Percentiles rank a stretch among this genome's conserved stretches.
Conservation (phyloP, 345 rosid species). For the Microcos paniculata region DNA sequence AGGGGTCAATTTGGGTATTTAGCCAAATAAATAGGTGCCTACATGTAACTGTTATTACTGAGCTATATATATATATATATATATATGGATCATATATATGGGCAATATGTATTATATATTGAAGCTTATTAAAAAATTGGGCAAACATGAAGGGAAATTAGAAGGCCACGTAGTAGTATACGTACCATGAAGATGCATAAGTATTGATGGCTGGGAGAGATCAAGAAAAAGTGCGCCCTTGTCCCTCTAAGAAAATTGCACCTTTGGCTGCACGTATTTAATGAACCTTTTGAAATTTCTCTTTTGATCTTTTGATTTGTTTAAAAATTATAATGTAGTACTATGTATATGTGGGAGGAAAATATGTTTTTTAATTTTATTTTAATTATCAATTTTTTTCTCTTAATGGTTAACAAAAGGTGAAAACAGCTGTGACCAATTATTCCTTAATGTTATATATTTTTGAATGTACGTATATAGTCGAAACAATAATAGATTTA, state of each 20-base stretch:
- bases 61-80: not conserved
- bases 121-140: not conserved
- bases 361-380: no score
- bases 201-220: not conserved
- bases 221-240: not conserved
- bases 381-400: no score
- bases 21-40: not conserved
- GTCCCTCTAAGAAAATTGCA: slow-evolving; percentile 10
- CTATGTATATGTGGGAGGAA: no score
- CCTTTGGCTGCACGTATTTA: not conserved
- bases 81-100: not conserved
- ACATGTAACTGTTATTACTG: not conserved
- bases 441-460: no score
- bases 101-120: no score
- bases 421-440: no score
- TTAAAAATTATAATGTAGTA: no score
- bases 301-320: no score
- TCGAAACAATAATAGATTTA: no score
- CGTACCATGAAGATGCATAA: not conserved
- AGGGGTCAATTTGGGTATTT: no score
- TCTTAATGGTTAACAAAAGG: no score
- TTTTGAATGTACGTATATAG: no score
- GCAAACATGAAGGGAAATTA: slow-evolving; percentile 6
- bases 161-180: slow-evolving; percentile 4
- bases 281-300: not conserved